A percentile compares a stretch with the other conserved stretches of the same genome.
Conservation (phyloP, 257 asterid species). For the Parsonsia alboflavescens region DNA sequence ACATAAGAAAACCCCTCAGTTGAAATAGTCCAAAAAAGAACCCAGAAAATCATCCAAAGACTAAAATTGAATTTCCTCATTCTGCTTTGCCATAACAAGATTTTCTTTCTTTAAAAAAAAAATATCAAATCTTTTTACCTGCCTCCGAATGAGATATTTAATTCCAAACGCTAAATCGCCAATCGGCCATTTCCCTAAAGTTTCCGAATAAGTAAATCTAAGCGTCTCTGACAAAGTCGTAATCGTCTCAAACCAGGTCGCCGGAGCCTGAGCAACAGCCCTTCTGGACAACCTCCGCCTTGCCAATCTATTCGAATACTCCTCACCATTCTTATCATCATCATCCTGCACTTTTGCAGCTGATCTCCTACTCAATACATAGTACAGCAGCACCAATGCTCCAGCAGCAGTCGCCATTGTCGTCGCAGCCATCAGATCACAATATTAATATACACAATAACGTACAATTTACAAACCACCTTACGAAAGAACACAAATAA, state of each 20-base stretch:
- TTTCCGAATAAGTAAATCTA: slow-evolving; percentile 75
- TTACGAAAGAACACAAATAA: neutral
- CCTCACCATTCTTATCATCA: slow-evolving; percentile 24
- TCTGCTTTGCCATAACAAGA: neutral
- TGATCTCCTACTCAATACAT: slow-evolving; percentile 55
- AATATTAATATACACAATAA: neutral
- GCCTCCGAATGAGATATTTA: slow-evolving; percentile 67
- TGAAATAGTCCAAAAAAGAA: neutral
- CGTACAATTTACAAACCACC: neutral
- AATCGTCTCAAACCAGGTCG: slow-evolving; percentile 77
- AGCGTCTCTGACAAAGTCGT: slow-evolving; percentile 65
- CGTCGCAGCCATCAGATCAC: slow-evolving; percentile 67
- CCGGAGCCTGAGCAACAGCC: slow-evolving; percentile 86
- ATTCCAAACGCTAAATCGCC: slow-evolving; percentile 83
- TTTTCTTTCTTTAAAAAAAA: neutral
- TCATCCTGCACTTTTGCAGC: slow-evolving; percentile 40
- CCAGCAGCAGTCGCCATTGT: slow-evolving; percentile 90
- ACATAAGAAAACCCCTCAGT: no score
- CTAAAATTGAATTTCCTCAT: neutral
- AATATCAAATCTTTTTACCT: slow-evolving; percentile 32
- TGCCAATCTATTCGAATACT: slow-evolving; percentile 49
- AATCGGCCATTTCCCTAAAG: slow-evolving; percentile 86
- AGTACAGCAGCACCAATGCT: slow-evolving; percentile 65
- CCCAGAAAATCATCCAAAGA: neutral
- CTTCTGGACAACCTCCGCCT: slow-evolving; percentile 59